Percentiles rank a stretch among this genome's conserved stretches.
phyloP scores from a whole-genome alignment of 1,139 yeast species.

The Scheffersomyces lignicola region DNA sequence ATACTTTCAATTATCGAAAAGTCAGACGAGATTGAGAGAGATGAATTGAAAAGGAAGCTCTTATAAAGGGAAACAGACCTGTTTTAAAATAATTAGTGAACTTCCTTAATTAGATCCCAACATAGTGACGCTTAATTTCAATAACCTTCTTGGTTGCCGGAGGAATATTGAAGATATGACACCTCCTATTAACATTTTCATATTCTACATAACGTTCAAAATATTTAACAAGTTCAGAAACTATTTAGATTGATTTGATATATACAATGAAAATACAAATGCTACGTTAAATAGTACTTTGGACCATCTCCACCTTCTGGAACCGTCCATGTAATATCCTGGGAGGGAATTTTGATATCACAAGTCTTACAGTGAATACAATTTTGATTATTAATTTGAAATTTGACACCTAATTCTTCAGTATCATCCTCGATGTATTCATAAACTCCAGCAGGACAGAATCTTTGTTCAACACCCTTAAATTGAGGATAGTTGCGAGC shows the following conservation, averaged over 20 bases:
- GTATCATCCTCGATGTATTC: constrained; percentile 78
- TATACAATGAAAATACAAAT: neutral
- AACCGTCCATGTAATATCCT: constrained; percentile 91
- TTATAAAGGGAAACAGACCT: too few relatives aligned
- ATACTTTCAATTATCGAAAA: too few relatives aligned
- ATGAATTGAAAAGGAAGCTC: too few relatives aligned
- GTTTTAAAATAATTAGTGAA: too few relatives aligned
- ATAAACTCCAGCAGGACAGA: constrained; percentile 98
- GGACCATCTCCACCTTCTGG: constrained; percentile 99
- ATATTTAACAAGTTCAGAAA: too few relatives aligned
- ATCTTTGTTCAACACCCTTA: constrained; percentile 84
- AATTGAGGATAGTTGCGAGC: constrained; percentile 66
- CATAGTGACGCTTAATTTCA: too few relatives aligned
- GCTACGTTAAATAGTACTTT: constrained; percentile 75
- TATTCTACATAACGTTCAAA: too few relatives aligned
- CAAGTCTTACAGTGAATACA: constrained; percentile 98
- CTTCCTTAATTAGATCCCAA: too few relatives aligned
- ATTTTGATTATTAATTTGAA: constrained; percentile 92
- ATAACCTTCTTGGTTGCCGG: too few relatives aligned
- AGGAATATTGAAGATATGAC: too few relatives aligned
- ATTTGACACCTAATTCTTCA: constrained; percentile 65
- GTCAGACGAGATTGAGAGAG: too few relatives aligned
- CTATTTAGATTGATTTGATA: neutral
- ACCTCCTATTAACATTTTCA: too few relatives aligned
- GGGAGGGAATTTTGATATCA: constrained; percentile 93